phyloP scores from a whole-genome alignment of 1,139 yeast species.

The Hyphopichia khmerensis region DNA sequence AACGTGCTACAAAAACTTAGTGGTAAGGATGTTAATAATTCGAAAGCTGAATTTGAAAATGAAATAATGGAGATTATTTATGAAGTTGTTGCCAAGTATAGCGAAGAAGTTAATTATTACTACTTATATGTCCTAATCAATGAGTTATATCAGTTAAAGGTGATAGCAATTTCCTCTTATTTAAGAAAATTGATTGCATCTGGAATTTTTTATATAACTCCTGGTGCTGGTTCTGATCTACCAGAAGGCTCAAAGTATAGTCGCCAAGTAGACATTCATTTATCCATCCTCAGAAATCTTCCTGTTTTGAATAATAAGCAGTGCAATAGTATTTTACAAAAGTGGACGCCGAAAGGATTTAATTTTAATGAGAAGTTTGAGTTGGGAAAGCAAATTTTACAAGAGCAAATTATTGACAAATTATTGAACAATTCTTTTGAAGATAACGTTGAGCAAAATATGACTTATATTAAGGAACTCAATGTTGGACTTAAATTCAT shows the following conservation, averaged over 20 bases:
- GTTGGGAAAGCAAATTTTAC: constrained; percentile 25
- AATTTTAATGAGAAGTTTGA: constrained; percentile 35
- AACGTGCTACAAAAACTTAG: constrained; percentile 26
- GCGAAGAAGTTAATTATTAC: constrained; percentile 17
- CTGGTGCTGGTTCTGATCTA: constrained; percentile 14
- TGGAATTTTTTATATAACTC: constrained; percentile 64
- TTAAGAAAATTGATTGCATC: constrained; percentile 78
- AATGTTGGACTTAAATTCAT: constrained; percentile 44
- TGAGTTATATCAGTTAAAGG: constrained; percentile 50
- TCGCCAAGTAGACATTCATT: constrained; percentile 41
- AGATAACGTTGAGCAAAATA: constrained; percentile 10
- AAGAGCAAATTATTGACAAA: constrained; percentile 22
- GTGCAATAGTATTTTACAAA: constrained; percentile 47
- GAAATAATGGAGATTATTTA: constrained; percentile 50
- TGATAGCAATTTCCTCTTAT: constrained; percentile 65
- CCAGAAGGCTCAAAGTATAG: constrained; percentile 13
- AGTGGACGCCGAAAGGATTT: constrained; percentile 33
- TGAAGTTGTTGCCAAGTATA: constrained; percentile 38
- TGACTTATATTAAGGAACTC: constrained; percentile 18
- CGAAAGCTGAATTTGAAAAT: constrained; percentile 47
- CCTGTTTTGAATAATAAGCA: constrained; percentile 54
- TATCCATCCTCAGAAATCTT: constrained; percentile 50
- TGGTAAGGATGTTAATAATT: constrained; percentile 21
- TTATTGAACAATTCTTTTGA: constrained; percentile 17
- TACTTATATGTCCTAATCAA: constrained; percentile 53